A percentile compares a stretch with the other conserved stretches of the same genome.
Evolutionary conservation across 768 basidiomycete genomes (phyloP).

Genomic region (Phaeotremella skinneri): DNA sequence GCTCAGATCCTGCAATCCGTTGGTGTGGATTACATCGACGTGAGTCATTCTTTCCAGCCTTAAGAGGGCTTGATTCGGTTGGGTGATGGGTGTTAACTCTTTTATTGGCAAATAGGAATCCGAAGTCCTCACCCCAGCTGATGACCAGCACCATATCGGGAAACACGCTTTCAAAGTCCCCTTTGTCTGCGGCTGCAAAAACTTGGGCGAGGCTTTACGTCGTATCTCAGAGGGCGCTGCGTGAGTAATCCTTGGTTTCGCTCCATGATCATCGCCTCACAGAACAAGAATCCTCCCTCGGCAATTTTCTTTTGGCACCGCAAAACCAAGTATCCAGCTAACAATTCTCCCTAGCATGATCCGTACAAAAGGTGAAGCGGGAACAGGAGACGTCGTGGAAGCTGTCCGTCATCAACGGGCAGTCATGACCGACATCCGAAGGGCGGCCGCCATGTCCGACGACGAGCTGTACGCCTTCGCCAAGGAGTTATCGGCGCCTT

Average conservation of each 20-base stretch:
- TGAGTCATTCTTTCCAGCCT: slow-evolving; percentile 17
- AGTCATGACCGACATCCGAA: slow-evolving; percentile 78
- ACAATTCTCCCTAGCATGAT: slow-evolving; percentile 63
- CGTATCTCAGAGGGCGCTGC: slow-evolving; percentile 97
- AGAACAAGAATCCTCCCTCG: neutral
- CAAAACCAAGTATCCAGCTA: neutral
- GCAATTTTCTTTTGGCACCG: neutral
- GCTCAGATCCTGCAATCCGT: slow-evolving; percentile 94
- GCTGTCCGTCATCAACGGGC: slow-evolving; percentile 89
- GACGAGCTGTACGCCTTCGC: slow-evolving; percentile 92
- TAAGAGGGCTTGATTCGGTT: slow-evolving; percentile 58
- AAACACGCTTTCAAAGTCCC: slow-evolving; percentile 90
- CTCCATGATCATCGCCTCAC: neutral
- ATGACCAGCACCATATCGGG: slow-evolving; percentile 94
- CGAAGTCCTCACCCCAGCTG: slow-evolving; percentile 86
- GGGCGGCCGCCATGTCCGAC: slow-evolving; percentile 82
- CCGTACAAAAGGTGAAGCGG: slow-evolving; percentile 77
- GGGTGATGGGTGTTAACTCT: neutral
- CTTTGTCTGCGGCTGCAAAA: slow-evolving; percentile 92
- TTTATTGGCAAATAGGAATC: slow-evolving; percentile 40
- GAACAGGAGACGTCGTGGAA: slow-evolving; percentile 56
- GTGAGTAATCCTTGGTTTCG: slow-evolving; percentile 27
- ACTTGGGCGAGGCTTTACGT: slow-evolving; percentile 92
- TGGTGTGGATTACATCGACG: slow-evolving; percentile 78
- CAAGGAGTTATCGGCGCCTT: slow-evolving; percentile 73